Evolutionary conservation across 139 green algal genomes (phyloP), one percentile per base, ranked within the genome.

Genomic region (Pleodorina starrii): DNA sequence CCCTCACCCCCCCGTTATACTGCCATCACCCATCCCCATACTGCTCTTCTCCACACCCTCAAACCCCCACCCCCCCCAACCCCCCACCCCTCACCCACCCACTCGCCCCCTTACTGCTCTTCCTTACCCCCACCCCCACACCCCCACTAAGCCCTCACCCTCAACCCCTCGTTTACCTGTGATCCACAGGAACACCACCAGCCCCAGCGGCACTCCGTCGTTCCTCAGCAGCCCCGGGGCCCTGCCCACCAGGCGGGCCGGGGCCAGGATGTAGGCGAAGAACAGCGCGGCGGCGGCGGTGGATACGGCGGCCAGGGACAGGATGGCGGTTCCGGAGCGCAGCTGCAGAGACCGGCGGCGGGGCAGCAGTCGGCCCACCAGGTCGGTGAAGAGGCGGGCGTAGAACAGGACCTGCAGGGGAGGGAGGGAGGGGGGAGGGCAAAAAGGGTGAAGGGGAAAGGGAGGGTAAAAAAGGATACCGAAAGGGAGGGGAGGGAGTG

Each of bases 381-480:
- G 73, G 86, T 98, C 95, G 6, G 93, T 91, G 74, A 97, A 93
- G 66, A 98, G 94, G 66, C 95, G 93, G 1, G 76, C 69, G 68
- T 97, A 98, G 91, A 98, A 98, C 17, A 97, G 91, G 35, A 93
- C 90, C 95, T 97, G 91, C 35, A 2, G 14, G 32, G 40, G 17
- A 46, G 17, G 35, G 68, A 12, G 19, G 71, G 14, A 14, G 43
- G 19, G 16, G 23, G 38, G 54, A 40, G 43, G 44, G 82, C 42
- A 32, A 40, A 29, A 44, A 42, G 16, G 75, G 6, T 44, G 46
- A 29, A 66, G 46, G n/a, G n/a, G 46, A 16, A n/a, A 44, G 10
- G 10, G 32, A 60, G 17, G 51, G 51, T 60, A 60, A 60, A 7
- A 27, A 46, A 44, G 68, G 23, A n/a, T 11, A 25, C 9, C 27